A percentile compares a stretch with the other conserved stretches of the same genome.
phyloP scores from a whole-genome alignment of 345 rosid genomes.

The Salix arbutifolia region DNA sequence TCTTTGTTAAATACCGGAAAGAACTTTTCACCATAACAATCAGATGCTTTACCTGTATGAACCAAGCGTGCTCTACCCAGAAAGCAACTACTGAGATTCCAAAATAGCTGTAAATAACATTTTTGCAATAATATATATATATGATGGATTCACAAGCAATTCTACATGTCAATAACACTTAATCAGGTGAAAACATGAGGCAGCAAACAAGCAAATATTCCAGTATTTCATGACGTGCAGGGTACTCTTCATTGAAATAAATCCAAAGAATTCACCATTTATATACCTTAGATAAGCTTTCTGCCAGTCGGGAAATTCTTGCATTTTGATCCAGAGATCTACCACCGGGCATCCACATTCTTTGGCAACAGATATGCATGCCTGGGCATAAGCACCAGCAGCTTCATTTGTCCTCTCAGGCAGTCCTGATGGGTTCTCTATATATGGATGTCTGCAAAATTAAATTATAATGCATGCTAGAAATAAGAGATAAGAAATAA shows the following conservation, averaged over 20 bases:
- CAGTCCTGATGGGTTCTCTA: slow-evolving; percentile 52
- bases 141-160: not conserved
- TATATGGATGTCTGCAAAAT: slow-evolving; percentile 55
- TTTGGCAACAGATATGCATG: slow-evolving; percentile 49
- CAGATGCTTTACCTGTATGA: not conserved
- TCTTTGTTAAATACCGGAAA: not conserved
- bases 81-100: not conserved
- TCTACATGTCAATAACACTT: not conserved
- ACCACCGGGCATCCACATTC: slow-evolving; percentile 50
- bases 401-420: slow-evolving; percentile 90
- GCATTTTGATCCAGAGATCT: slow-evolving; percentile 85
- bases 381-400: slow-evolving; percentile 67
- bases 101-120: not conserved
- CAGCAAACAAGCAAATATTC: not conserved
- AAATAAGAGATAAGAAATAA: too few relatives aligned
- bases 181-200: not conserved
- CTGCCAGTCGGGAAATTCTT: slow-evolving; percentile 56
- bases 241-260: not conserved
- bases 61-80: not conserved
- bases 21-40: not conserved
- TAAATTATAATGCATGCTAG: not conserved
- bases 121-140: not conserved
- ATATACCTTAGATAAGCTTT: slow-evolving; percentile 50
- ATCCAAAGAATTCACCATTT: not conserved
- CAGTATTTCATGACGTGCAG: not conserved